Evolutionary conservation across 2,329 filamentous ascomycete genomes (phyloP).

Genomic region (Neopestalotiopsis sp.): DNA sequence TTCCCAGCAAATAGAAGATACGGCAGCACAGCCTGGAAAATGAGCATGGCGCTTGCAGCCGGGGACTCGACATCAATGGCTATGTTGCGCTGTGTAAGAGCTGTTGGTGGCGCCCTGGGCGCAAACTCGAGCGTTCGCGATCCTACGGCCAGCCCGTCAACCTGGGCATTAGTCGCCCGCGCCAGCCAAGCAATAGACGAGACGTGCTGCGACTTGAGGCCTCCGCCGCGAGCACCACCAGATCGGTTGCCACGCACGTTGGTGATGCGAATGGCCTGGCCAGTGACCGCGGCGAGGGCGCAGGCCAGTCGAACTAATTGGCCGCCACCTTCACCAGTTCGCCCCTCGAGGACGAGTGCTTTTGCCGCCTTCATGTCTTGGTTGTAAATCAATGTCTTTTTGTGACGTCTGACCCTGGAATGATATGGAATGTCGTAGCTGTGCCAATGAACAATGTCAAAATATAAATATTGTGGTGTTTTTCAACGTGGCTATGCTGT

Average conservation of each 20-base stretch:
- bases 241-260: constrained; percentile 61
- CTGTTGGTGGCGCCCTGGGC: constrained; percentile 44
- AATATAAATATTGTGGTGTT: neutral
- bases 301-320: constrained; percentile 64
- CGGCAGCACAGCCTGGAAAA: constrained; percentile 65
- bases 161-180: constrained; percentile 53
- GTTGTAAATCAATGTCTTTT: neutral
- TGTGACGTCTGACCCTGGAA: neutral
- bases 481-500: neutral
- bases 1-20: constrained; percentile 57
- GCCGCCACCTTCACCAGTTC: constrained; percentile 65
- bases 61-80: constrained; percentile 53
- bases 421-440: neutral
- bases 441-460: neutral
- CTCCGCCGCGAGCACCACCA: constrained; percentile 36
- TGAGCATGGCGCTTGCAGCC: constrained; percentile 60
- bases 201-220: constrained; percentile 66
- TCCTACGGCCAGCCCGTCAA: constrained; percentile 55
- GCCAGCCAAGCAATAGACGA: constrained; percentile 60
- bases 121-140: constrained; percentile 54
- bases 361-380: constrained; percentile 22
- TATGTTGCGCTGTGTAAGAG: constrained; percentile 48
- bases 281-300: constrained; percentile 59
- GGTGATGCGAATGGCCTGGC: constrained; percentile 56
- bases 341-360: constrained; percentile 56